phyloP scores from a whole-genome alignment of 306 rosid genomes.

The Quercus rubra region DNA sequence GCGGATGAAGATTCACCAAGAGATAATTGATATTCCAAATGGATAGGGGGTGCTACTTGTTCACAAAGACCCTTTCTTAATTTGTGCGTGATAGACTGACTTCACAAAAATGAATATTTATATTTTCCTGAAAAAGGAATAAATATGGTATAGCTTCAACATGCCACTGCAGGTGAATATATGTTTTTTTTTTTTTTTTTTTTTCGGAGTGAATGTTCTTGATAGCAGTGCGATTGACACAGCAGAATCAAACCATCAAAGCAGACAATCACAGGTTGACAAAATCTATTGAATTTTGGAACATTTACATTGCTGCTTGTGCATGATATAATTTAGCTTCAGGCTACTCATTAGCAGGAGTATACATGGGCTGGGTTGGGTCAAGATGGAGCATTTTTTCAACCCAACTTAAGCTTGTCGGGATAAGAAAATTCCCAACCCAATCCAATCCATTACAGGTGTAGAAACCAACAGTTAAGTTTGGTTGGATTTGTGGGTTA shows the following conservation, averaged over 20 bases:
- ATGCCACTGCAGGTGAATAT: no score
- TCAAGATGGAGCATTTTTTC: no score
- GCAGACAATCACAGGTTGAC: neutral
- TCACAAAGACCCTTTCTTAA: neutral
- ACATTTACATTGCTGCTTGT: neutral
- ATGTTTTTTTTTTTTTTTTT: no score
- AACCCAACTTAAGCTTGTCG: no score
- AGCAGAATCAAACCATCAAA: neutral
- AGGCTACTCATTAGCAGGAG: no score
- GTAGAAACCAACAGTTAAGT: no score
- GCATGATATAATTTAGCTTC: neutral
- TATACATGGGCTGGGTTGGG: no score
- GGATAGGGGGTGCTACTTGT: neutral
- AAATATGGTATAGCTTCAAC: neutral
- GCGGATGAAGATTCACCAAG: neutral
- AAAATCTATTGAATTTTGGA: neutral
- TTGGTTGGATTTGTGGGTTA: no score
- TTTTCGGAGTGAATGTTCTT: neutral
- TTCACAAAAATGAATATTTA: neutral
- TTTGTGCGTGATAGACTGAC: neutral
- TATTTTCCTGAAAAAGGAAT: neutral
- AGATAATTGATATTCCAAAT: neutral
- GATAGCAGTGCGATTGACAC: neutral
- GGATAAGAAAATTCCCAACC: no score
- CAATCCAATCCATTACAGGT: no score